phyloP scores from a whole-genome alignment of 768 basidiomycete genomes.

The Psilocybe sp. region DNA sequence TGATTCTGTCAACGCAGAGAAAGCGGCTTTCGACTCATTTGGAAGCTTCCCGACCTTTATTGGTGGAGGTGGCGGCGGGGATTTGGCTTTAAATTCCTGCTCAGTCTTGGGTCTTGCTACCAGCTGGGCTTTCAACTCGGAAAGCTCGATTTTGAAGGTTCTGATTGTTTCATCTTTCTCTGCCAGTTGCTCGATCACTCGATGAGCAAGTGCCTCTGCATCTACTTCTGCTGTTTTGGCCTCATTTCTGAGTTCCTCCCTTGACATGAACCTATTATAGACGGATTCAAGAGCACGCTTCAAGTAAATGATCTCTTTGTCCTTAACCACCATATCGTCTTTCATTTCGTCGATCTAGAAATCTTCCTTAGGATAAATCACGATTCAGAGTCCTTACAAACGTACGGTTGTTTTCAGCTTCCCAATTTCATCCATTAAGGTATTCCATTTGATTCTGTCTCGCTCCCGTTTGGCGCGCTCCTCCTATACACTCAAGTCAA shows the following conservation, averaged over 20 bases:
- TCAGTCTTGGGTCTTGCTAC: slow-evolving; percentile 57
- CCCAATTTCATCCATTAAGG: slow-evolving; percentile 70
- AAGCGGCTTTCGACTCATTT: slow-evolving; percentile 4
- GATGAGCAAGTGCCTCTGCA: slow-evolving; percentile 65
- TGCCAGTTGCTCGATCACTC: slow-evolving; percentile 64
- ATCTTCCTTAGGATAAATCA: slow-evolving; percentile 4
- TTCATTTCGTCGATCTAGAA: slow-evolving; percentile 56
- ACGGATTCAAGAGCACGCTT: slow-evolving; percentile 88
- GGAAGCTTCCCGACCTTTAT: slow-evolving; percentile 29
- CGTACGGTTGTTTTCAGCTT: slow-evolving; percentile 66
- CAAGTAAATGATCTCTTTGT: slow-evolving; percentile 74
- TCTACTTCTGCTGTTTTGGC: slow-evolving; percentile 52
- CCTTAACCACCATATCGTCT: slow-evolving; percentile 42
- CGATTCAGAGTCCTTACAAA: not conserved
- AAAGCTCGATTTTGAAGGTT: slow-evolving; percentile 46
- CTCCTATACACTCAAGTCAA: slow-evolving; percentile 41
- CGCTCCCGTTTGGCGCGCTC: slow-evolving; percentile 75
- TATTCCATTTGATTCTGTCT: slow-evolving; percentile 69
- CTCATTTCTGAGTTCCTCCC: slow-evolving; percentile 50
- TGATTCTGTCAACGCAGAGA: slow-evolving; percentile 46
- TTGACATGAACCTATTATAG: slow-evolving; percentile 69
- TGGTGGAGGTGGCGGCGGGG: slow-evolving; percentile 58
- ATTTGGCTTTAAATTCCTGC: slow-evolving; percentile 67
- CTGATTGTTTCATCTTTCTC: slow-evolving; percentile 68
- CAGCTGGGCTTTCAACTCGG: slow-evolving; percentile 48